Conservation (phyloP, 345 rosid species). For the Euclidium syriacum region DNA sequence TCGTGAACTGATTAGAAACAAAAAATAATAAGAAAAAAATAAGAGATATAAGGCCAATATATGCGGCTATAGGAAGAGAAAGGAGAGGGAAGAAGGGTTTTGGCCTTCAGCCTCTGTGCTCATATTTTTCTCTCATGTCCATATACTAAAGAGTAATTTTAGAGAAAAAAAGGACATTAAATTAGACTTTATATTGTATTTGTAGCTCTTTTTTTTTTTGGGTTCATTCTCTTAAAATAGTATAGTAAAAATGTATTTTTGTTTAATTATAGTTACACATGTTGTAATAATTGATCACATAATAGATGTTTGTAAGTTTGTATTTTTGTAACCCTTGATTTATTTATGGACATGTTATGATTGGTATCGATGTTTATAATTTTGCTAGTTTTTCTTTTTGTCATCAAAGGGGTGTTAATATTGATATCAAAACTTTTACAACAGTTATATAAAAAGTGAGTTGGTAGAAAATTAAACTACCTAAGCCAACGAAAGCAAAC, state of each 20-base stretch:
- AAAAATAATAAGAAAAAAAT: background rate
- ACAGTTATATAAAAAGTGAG: too few relatives aligned
- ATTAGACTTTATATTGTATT: slow-evolving; percentile 8
- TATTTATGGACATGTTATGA: slow-evolving; percentile 13
- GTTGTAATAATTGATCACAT: background rate
- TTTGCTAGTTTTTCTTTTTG: background rate
- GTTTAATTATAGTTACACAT: slow-evolving; percentile 15
- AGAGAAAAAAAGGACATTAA: slow-evolving; percentile 3
- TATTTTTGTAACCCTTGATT: slow-evolving; percentile 8
- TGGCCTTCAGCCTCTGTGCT: slow-evolving; percentile 80
- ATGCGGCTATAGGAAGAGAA: slow-evolving; percentile 5
- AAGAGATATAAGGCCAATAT: slow-evolving; percentile 12
- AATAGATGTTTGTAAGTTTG: background rate
- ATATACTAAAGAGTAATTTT: slow-evolving; percentile 28
- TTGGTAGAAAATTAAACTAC: too few relatives aligned
- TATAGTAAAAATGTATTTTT: slow-evolving; percentile 7
- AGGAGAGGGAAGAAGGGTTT: slow-evolving; percentile 82
- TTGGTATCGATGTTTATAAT: background rate
- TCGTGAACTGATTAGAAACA: slow-evolving; percentile 40
- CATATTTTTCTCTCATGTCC: slow-evolving; percentile 38
- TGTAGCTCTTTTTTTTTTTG: background rate
- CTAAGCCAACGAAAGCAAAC: too few relatives aligned
- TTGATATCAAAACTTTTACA: too few relatives aligned
- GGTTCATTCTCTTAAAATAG: background rate
- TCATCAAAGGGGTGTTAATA: too few relatives aligned